These are phyloP conservation scores for Candida sp. DNA, from an alignment of 1,139 yeast species.

Conservation along the genomic window DNA sequence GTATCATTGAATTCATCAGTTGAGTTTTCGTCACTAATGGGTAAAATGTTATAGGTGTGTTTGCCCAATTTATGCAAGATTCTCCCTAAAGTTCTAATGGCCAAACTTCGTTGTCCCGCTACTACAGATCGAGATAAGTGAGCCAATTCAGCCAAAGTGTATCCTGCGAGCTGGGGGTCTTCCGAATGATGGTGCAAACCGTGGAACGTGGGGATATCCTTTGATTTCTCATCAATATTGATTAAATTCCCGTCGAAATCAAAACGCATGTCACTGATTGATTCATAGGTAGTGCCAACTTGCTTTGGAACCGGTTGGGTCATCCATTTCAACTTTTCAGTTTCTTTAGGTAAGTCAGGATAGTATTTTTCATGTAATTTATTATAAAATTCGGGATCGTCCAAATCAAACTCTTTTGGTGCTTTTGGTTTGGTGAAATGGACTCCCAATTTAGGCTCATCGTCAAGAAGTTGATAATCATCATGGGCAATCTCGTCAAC, in stretches of 20 bases:
- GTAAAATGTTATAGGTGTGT: constrained; percentile 52
- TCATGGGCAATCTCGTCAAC: constrained; percentile 31
- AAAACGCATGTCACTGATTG: constrained; percentile 72
- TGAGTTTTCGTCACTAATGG: constrained; percentile 30
- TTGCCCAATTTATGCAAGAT: constrained; percentile 77
- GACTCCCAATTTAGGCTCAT: constrained; percentile 32
- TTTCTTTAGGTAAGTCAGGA: constrained; percentile 85
- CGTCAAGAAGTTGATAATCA: constrained; percentile 45
- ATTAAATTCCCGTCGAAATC: constrained; percentile 83
- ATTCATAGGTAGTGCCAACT: constrained; percentile 50
- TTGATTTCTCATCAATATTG: constrained; percentile 41
- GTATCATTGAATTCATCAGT: constrained; percentile 35
- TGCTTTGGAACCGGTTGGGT: constrained; percentile 52
- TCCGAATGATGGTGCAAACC: constrained; percentile 95
- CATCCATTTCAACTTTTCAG: constrained; percentile 91
- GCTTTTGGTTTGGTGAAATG: constrained; percentile 55
- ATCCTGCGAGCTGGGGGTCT: constrained; percentile 88
- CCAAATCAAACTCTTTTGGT: constrained; percentile 47
- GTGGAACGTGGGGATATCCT: constrained; percentile 45
- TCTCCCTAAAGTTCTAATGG: constrained; percentile 85
- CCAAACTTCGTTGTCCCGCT: constrained; percentile 82
- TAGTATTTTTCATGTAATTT: constrained; percentile 82
- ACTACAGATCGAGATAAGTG: constrained; percentile 77
- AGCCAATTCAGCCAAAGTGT: constrained; percentile 78
- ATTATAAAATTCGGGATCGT: constrained; percentile 76